phyloP scores from a whole-genome alignment of 176 grass and related monocot species.

The Dactylis glomerata region DNA sequence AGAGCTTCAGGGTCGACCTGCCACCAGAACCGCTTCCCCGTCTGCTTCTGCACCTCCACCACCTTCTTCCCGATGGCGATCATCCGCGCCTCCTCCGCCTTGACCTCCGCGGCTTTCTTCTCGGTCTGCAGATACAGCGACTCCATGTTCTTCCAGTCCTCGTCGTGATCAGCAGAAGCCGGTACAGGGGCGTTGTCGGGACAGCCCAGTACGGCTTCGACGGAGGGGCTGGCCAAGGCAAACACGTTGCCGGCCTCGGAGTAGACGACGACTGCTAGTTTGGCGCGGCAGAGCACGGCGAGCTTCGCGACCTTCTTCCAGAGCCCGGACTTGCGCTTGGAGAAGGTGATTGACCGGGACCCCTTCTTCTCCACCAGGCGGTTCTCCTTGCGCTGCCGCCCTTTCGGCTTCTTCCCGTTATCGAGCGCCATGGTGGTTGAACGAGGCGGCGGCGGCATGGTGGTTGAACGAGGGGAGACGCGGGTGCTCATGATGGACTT shows the following conservation, averaged over 20 bases:
- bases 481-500: not conserved
- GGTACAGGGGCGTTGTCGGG: not conserved
- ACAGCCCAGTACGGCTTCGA: not conserved
- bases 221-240: constrained; percentile 6
- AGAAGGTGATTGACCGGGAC: constrained; percentile 12
- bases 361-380: constrained; percentile 14
- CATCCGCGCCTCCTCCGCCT: not conserved
- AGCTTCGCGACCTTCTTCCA: constrained; percentile 67
- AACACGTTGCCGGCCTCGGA: constrained; percentile 27
- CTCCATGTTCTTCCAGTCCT: not conserved
- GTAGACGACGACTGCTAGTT: constrained; percentile 49
- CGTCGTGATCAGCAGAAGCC: not conserved
- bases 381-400: constrained; percentile 19
- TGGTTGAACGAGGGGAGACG: not conserved
- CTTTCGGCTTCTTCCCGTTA: not conserved
- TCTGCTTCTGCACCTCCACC: not conserved
- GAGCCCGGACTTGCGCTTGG: constrained; percentile 38
- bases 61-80: not conserved
- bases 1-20: constrained; percentile 1
- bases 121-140: not conserved
- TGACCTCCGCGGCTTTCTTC: not conserved
- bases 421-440: not conserved
- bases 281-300: constrained; percentile 43
- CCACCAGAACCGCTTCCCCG: not conserved
- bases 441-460: not conserved